These are phyloP conservation scores for Pogostemon cablin DNA, from an alignment of 257 asterid species.

Conservation along the genomic window DNA sequence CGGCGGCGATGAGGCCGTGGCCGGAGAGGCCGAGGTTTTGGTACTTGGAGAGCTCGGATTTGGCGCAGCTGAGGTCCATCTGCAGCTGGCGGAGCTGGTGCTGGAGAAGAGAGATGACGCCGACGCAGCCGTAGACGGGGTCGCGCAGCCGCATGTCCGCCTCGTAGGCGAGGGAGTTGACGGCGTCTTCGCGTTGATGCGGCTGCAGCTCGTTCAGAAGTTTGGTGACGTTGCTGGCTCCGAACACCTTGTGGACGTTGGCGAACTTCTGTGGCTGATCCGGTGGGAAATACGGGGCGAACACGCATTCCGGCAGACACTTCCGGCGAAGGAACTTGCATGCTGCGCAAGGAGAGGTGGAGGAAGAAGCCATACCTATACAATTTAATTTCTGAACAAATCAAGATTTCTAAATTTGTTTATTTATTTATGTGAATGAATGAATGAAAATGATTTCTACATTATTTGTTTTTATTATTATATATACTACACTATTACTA, in stretches of 20 bases:
- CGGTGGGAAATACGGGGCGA: constrained; percentile 78
- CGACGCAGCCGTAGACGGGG: constrained; percentile 81
- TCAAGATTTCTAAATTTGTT: no score
- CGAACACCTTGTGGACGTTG: constrained; percentile 72
- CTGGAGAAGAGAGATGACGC: constrained; percentile 78
- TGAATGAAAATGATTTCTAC: no score
- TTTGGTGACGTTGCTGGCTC: constrained; percentile 79
- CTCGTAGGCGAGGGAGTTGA: constrained; percentile 68
- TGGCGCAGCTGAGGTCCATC: constrained; percentile 74
- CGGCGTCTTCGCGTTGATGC: constrained; percentile 76
- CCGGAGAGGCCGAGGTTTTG: constrained; percentile 48
- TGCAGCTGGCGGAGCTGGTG: constrained; percentile 84
- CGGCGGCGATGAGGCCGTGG: constrained; percentile 45
- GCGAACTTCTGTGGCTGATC: constrained; percentile 78
- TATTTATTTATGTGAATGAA: no score
- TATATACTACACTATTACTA: no score
- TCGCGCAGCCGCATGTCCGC: constrained; percentile 83
- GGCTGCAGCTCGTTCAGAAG: constrained; percentile 73
- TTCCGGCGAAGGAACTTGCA: constrained; percentile 78
- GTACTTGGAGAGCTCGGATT: constrained; percentile 72
- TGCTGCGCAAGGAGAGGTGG: constrained; percentile 65
- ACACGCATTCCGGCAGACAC: constrained; percentile 74
- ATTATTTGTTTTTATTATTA: no score
- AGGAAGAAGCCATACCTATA: constrained; percentile 49
- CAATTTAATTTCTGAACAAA: background rate